These are phyloP conservation scores for Lipomyces chichibuensis DNA, from an alignment of 805 yeast genomes.

Conservation along the genomic window DNA sequence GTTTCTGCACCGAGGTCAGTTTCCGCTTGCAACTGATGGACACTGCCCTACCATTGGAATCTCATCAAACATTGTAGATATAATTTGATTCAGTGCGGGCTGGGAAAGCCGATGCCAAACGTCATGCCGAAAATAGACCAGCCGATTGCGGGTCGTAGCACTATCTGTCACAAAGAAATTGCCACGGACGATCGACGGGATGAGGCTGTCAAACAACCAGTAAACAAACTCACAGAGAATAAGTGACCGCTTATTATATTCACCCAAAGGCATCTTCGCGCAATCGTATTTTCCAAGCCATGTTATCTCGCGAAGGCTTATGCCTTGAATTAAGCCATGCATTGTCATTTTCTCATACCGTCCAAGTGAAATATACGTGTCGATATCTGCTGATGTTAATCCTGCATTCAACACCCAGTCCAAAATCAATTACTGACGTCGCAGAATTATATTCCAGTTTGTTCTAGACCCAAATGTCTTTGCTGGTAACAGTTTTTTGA, in stretches of 20 bases:
- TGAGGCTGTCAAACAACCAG: constrained; percentile 61
- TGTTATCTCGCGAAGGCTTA: constrained; percentile 51
- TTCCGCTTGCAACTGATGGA: constrained; percentile 45
- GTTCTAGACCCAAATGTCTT: constrained; percentile 13
- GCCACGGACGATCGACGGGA: constrained; percentile 53
- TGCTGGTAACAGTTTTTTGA: constrained; percentile 19
- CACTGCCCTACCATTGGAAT: constrained; percentile 9
- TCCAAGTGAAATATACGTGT: constrained; percentile 46
- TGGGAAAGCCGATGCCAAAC: constrained; percentile 56
- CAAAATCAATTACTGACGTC: constrained; percentile 6
- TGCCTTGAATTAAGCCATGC: constrained; percentile 42
- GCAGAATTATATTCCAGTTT: constrained; percentile 6
- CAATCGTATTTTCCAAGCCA: constrained; percentile 55
- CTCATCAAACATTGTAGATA: constrained; percentile 19
- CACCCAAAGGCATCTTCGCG: constrained; percentile 48
- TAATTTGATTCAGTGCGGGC: constrained; percentile 46
- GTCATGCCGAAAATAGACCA: constrained; percentile 59
- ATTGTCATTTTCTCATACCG: constrained; percentile 47
- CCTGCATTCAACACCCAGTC: not conserved
- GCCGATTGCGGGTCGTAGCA: constrained; percentile 46
- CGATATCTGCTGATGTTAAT: constrained; percentile 15
- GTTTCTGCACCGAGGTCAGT: constrained; percentile 16
- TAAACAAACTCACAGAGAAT: constrained; percentile 50
- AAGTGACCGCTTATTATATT: constrained; percentile 46
- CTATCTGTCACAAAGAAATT: constrained; percentile 72